phyloP scores from a whole-genome alignment of 768 basidiomycete species.

The Lentinus tigrinus region DNA sequence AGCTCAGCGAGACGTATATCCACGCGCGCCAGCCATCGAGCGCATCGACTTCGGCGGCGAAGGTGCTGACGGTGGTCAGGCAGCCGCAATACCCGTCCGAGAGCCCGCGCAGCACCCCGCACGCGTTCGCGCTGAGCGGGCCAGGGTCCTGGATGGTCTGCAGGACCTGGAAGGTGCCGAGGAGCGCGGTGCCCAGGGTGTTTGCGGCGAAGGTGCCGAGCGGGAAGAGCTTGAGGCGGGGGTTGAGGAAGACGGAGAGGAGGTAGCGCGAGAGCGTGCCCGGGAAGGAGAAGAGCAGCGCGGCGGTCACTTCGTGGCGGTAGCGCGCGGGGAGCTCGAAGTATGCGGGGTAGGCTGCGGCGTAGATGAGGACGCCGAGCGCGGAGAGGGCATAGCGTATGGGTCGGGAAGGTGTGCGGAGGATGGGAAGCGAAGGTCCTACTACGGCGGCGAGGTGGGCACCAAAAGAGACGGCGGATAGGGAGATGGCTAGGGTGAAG shows the following conservation, averaged over 20 bases:
- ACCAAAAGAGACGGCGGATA: conserved; percentile 80
- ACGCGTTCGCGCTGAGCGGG: conserved; percentile 51
- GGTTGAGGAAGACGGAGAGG: conserved; percentile 73
- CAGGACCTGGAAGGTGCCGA: conserved; percentile 70
- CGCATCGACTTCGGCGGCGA: conserved; percentile 73
- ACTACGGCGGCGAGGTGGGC: conserved; percentile 51
- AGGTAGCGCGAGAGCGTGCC: conserved; percentile 84
- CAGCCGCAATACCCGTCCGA: conserved; percentile 94
- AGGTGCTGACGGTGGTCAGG: conserved; percentile 92
- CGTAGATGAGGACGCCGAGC: conserved; percentile 66
- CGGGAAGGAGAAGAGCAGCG: conserved; percentile 86
- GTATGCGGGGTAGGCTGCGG: conserved; percentile 75
- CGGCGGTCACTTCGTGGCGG: conserved; percentile 81
- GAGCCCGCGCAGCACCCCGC: conserved; percentile 77
- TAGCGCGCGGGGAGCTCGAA: conserved; percentile 65
- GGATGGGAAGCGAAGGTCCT: conserved; percentile 39
- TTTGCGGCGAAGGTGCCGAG: conserved; percentile 81
- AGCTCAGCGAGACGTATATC: conserved; percentile 70
- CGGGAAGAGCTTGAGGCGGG: conserved; percentile 58
- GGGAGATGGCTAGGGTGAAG: conserved; percentile 73
- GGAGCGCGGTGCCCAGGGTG: conserved; percentile 74
- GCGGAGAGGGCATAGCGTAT: conserved; percentile 51
- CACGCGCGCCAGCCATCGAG: conserved; percentile 57
- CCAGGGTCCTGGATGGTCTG: conserved; percentile 46
- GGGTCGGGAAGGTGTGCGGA: conserved; percentile 41